A percentile compares a stretch with the other conserved stretches of the same genome.
Evolutionary conservation across 75 land plant genomes (phyloP).

Genomic region (Pinus tabuliformis): DNA sequence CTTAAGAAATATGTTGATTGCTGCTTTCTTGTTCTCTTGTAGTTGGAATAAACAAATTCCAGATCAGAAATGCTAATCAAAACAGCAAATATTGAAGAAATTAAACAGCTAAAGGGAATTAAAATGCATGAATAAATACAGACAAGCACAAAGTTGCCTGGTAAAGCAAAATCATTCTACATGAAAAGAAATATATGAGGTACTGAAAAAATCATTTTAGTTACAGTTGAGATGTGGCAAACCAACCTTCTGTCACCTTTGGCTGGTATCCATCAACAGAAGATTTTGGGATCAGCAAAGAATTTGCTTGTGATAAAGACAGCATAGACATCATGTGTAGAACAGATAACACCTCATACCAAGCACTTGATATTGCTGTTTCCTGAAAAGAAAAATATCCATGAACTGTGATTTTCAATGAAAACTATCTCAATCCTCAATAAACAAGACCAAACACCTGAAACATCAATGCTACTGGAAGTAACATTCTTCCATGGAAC

Average conservation of each 20-base stretch:
- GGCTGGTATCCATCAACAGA: conserved; percentile 75
- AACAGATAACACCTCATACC: conserved; percentile 90
- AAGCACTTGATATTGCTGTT: conserved; percentile 66
- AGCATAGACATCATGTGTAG: conserved; percentile 83
- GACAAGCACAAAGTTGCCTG: not conserved
- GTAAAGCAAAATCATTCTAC: not conserved
- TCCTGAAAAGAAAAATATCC: conserved; percentile 41
- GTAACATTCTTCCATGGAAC: not conserved
- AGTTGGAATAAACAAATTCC: conserved; percentile 2
- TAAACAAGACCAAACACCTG: not conserved
- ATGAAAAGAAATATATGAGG: conserved; percentile 6
- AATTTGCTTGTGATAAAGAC: conserved; percentile 76
- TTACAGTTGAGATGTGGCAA: not conserved
- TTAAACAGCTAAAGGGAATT: not conserved
- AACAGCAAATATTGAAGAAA: not conserved
- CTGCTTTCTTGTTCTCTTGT: conserved; percentile 9
- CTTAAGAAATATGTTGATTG: conserved; percentile 56
- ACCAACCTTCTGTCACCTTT: conserved; percentile 69
- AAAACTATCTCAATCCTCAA: not conserved
- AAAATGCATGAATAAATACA: not conserved
- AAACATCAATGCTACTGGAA: not conserved
- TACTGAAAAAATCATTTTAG: not conserved
- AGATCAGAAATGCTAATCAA: not conserved
- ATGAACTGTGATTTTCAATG: not conserved
- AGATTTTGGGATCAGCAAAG: conserved; percentile 67